Evolutionary conservation across 306 rosid genomes (phyloP), one percentile per base, ranked within the genome.

Genomic region (Quercus bicolor): DNA sequence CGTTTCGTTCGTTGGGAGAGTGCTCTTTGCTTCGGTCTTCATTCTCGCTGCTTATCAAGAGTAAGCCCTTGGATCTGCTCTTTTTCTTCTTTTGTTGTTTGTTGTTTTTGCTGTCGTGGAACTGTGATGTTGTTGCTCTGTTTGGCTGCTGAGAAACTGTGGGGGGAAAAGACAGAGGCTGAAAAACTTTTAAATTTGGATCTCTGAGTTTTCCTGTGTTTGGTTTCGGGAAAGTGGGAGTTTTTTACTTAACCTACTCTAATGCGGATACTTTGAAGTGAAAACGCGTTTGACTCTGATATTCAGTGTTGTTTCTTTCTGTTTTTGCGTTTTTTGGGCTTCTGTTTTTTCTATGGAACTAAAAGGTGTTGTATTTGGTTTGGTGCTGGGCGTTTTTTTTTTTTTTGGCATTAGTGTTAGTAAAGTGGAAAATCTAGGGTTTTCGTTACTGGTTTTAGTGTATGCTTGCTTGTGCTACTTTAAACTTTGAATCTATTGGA

Each of bases 41-140:
- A 79, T 87, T 61, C 82, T 85, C 72, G 86, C 92, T 54, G 94
- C 92, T 65, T 85, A 84, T 86, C 91, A 86, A 80, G 91, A 90
- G 92, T 90, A 79, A 85, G 87, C 59, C 20, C 31, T 40, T 33
- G 75, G 89, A 88, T 82, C 89, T 84, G 64, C 56, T 40, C 57
- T 26, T 64, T 19, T 40, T 40, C 45, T 40, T 69, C n/a, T 29
- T 52, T 4, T 55, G 4, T 6, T 10, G n/a, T 2, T 11, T 64
- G 6, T 48, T 72, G 6, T 72, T 10, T 16, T 2, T n/a, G 5
- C 31, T 71, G 56, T 73, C 45, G 45, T 15, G 4, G 8, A 0
- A 51, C 28, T 70, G 72, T 33, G 53, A 26, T 14, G 31, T 37
- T 37, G 45, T 37, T 65, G 20, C 70, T 74, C 54, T 74, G 78